A percentile compares a stretch with the other conserved stretches of the same genome.
Evolutionary conservation across 768 basidiomycete species (phyloP).

Genomic region (Dentipellis sp.): DNA sequence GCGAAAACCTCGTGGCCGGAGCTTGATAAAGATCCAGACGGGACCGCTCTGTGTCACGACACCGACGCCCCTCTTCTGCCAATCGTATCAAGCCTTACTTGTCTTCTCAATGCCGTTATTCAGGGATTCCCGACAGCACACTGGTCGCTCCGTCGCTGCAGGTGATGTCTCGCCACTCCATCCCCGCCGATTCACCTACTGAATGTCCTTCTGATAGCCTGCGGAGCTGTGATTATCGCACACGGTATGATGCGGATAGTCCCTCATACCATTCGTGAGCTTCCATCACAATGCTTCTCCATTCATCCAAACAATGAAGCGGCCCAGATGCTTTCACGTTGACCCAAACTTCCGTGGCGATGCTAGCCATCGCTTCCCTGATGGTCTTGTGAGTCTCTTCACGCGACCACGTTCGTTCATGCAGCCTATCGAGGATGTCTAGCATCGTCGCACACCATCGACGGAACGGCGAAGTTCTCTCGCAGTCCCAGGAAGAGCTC

Average conservation of each 20-base stretch:
- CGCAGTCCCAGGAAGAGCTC: constrained; percentile 66
- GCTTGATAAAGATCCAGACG: neutral
- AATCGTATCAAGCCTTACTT: no score
- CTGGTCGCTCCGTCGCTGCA: neutral
- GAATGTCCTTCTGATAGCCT: neutral
- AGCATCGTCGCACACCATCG: constrained; percentile 66
- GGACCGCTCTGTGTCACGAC: no score
- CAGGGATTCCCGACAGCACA: neutral
- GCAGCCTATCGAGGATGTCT: neutral
- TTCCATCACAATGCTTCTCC: neutral
- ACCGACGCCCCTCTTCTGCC: no score
- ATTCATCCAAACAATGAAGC: neutral
- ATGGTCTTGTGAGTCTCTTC: constrained; percentile 49
- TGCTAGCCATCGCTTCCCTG: constrained; percentile 55
- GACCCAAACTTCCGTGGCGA: constrained; percentile 64
- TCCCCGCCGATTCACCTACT: neutral
- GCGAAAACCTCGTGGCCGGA: neutral
- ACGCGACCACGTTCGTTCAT: neutral
- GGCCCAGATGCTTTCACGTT: constrained; percentile 21
- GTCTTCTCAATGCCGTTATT: neutral
- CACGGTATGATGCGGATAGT: constrained; percentile 3
- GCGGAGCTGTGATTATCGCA: neutral
- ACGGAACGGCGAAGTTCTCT: constrained; percentile 48
- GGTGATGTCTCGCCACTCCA: neutral
- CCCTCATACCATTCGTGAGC: neutral